Evolutionary conservation across 108 stramenopile genomes (phyloP).

Genomic region (Pseudonitzschia multistriata): DNA sequence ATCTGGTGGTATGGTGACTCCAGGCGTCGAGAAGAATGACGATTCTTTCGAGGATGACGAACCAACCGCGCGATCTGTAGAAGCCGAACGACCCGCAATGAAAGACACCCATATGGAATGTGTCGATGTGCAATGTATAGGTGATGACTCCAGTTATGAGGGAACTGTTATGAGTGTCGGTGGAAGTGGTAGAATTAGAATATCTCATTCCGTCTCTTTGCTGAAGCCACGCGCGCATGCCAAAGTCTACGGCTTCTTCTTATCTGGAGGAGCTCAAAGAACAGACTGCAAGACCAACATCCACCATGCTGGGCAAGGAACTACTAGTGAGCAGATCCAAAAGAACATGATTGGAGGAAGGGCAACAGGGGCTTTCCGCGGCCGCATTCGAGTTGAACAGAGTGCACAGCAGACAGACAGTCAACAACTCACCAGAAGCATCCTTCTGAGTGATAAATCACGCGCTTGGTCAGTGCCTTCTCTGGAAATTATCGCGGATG

Average conservation of each 20-base stretch:
- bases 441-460: conserved; percentile 82
- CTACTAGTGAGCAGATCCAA: conserved; percentile 79
- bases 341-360: conserved; percentile 90
- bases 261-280: conserved; percentile 82
- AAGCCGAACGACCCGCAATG: conserved; percentile 63
- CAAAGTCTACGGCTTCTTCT: conserved; percentile 68
- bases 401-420: conserved; percentile 91
- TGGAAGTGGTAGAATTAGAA: conserved; percentile 75
- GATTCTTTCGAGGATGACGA: conserved; percentile 41
- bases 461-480: conserved; percentile 89
- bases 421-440: conserved; percentile 85
- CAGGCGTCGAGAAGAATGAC: conserved; percentile 57
- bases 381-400: conserved; percentile 92
- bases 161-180: conserved; percentile 74
- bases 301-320: conserved; percentile 86
- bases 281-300: conserved; percentile 88
- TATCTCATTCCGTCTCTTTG: conserved; percentile 64
- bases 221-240: conserved; percentile 64
- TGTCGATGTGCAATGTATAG: conserved; percentile 78
- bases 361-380: conserved; percentile 85
- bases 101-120: conserved; percentile 79
- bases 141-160: conserved; percentile 59
- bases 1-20: conserved; percentile 70
- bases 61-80: conserved; percentile 51
- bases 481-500: conserved; percentile 93